Evolutionary conservation across 2,329 filamentous ascomycete species (phyloP), one percentile per base, ranked within the genome.

Genomic region (Colletotrichum tropicale): DNA sequence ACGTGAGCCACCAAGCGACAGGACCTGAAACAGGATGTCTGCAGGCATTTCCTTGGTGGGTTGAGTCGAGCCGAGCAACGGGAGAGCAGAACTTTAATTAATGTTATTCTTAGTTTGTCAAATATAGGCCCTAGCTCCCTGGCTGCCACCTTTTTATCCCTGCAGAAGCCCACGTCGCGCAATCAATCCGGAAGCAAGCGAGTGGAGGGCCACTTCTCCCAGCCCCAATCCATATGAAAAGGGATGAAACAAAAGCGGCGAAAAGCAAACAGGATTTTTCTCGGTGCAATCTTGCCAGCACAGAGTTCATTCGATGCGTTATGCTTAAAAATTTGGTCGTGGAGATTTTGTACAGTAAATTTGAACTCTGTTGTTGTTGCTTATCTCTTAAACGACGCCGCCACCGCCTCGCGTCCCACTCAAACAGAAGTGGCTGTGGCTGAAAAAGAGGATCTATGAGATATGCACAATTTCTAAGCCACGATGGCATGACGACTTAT

Each of bases 101-200:
- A 24, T 52, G n/a, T 73, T 69, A 30, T 56, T 56, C 62, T 62
- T 71, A 43, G 32, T 38, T 26, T 43, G 26, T 62, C 26, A 30
- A 28, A 12, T 67, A 64, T 56, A 55, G 68, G 52, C 8, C 48
- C 60, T 26, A 48, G 13, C 38, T 52, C 21, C 43, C n/a, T 34
- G 38, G 60, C 28, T 55, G 21, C 62, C 43, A 32, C 30, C 24
- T 30, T 26, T n/a, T 26, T 12, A 67, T 43, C 61, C 69, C 28
- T 72, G 73, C 15, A 24, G 9, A 13, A 36, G 32, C 71, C 62
- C 62, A 75, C 56, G 55, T 67, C 18, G n/a, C 55, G 73, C 73
- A 75, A 75, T 75, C 62, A 75, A 65, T 68, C 26, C 56, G 58
- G 56, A 61, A 60, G 52, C 71, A 74, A 74, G 66, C 71, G 66